phyloP scores from a whole-genome alignment of 1,139 yeast genomes.

The Taphrina confusa region DNA sequence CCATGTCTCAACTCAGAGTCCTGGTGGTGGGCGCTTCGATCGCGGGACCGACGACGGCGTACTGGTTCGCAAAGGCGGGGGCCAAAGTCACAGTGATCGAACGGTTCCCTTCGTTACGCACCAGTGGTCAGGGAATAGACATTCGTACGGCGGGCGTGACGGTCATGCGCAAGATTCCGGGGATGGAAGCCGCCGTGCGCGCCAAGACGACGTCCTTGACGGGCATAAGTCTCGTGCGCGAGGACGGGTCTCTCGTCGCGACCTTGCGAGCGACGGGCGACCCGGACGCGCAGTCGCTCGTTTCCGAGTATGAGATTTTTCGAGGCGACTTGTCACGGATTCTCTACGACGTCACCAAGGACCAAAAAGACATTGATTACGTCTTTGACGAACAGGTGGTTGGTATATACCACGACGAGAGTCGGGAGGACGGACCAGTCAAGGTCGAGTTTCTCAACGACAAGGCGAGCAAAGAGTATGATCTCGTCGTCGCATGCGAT shows the following conservation, averaged over 20 bases:
- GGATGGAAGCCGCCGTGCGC: background rate
- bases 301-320: slow-evolving; percentile 11
- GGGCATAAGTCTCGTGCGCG: slow-evolving; percentile 5
- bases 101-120: background rate
- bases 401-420: background rate
- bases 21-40: slow-evolving; percentile 17
- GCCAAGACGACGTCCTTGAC: slow-evolving; percentile 1
- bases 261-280: background rate
- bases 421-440: background rate
- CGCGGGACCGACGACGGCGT: slow-evolving; percentile 20
- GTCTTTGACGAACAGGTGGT: background rate
- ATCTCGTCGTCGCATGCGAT: slow-evolving; percentile 17
- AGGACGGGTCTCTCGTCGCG: background rate
- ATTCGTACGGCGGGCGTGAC: background rate
- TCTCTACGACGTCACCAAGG: slow-evolving; percentile 6
- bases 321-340: slow-evolving; percentile 6
- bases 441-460: background rate
- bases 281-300: slow-evolving; percentile 1
- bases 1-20: slow-evolving; percentile 1
- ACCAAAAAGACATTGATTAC: background rate
- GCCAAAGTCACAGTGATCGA: slow-evolving; percentile 6
- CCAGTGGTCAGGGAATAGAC: slow-evolving; percentile 7
- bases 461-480: background rate
- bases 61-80: slow-evolving; percentile 15
- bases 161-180: slow-evolving; percentile 8